Conservation (phyloP, 345 rosid genomes). For the Syzygium aromaticum region DNA sequence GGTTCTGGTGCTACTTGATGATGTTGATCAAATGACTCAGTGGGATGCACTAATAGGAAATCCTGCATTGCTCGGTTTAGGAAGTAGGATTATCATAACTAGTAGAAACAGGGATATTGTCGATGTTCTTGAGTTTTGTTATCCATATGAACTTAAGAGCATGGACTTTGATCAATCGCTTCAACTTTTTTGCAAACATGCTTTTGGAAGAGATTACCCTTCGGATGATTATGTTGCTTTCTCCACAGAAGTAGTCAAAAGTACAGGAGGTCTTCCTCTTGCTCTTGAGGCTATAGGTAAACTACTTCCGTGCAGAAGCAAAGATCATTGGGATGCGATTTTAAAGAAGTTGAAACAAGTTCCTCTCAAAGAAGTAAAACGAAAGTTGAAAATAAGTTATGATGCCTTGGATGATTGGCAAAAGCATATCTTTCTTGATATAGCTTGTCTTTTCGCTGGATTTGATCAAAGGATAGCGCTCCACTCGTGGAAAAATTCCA, state of each 20-base stretch:
- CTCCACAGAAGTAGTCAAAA: neutral
- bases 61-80: neutral
- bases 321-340: neutral
- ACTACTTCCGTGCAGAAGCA: fast-evolving
- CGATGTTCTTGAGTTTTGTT: neutral
- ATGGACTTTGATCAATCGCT: neutral
- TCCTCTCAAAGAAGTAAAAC: neutral
- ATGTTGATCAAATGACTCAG: neutral
- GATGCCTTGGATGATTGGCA: neutral
- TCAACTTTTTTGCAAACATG: neutral
- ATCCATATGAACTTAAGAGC: neutral
- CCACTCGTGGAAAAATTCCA: neutral
- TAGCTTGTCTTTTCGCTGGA: neutral
- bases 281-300: neutral
- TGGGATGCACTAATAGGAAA: neutral
- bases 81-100: neutral
- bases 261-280: neutral
- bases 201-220: neutral
- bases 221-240: neutral
- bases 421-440: neutral
- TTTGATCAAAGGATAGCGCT: neutral
- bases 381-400: neutral
- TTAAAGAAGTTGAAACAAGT: neutral
- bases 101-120: neutral
- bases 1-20: neutral